Evolutionary conservation across 768 basidiomycete species (phyloP).

Genomic region (Sporobolomyces phaffii): DNA sequence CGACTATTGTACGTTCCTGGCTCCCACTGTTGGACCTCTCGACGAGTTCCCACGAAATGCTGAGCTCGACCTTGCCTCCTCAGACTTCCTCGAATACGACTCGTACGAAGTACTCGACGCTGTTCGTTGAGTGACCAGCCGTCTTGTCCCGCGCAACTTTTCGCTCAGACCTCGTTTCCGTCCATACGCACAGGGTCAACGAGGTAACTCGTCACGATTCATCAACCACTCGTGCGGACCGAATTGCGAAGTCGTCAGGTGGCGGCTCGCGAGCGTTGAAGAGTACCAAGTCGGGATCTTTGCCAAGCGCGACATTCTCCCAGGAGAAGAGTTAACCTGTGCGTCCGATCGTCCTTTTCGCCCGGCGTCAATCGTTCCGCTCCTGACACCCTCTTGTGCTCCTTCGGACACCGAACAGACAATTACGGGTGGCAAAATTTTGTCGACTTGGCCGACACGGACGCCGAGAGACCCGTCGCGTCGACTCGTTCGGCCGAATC

Average conservation of each 20-base stretch:
- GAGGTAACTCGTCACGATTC: conserved; percentile 31
- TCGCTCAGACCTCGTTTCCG: too few relatives aligned
- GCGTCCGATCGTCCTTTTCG: background rate
- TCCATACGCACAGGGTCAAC: conserved; percentile 7
- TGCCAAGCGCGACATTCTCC: conserved; percentile 25
- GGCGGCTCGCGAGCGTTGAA: conserved; percentile 26
- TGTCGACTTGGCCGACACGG: background rate
- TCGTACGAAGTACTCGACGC: conserved; percentile 35
- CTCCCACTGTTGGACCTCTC: background rate
- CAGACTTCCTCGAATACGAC: conserved; percentile 37
- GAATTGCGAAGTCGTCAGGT: conserved; percentile 30
- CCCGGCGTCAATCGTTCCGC: too few relatives aligned
- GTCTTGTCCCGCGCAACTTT: too few relatives aligned
- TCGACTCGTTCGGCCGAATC: background rate
- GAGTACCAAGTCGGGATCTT: conserved; percentile 37
- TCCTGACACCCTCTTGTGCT: too few relatives aligned
- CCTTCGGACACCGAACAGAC: too few relatives aligned
- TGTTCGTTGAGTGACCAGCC: background rate
- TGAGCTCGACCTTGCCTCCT: background rate
- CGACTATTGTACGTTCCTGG: background rate
- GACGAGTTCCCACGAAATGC: background rate
- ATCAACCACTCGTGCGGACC: conserved; percentile 39
- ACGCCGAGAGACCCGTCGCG: background rate
- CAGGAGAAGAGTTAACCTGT: conserved; percentile 34
- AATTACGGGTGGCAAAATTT: conserved; percentile 40